Conservation (phyloP, 768 basidiomycete species). For the Cyclocybe aegerita region DNA sequence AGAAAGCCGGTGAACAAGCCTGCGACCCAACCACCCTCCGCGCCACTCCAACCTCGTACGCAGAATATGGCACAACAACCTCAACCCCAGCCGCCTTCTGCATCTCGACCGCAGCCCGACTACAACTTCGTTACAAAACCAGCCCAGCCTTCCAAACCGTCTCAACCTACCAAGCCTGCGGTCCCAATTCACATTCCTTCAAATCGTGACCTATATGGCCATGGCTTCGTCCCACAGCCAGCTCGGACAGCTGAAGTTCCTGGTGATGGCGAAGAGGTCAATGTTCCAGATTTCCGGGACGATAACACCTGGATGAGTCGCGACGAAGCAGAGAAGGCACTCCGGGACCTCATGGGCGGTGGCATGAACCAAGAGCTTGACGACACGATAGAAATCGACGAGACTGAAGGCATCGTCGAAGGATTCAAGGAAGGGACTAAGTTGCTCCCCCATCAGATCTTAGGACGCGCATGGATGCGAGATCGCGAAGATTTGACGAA, state of each 20-base stretch:
- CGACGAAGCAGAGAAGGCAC: constrained; percentile 71
- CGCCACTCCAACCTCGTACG: no score
- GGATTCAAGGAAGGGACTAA: constrained; percentile 72
- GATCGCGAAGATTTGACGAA: constrained; percentile 67
- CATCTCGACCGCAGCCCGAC: constrained; percentile 4
- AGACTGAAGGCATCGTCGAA: constrained; percentile 67
- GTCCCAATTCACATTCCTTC: constrained; percentile 13
- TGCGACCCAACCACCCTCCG: no score
- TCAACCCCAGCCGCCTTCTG: constrained; percentile 1
- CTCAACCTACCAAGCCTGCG: constrained; percentile 33
- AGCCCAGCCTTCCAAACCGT: constrained; percentile 31
- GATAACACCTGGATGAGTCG: constrained; percentile 34
- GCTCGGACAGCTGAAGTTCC: constrained; percentile 1
- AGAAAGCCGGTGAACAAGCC: neutral
- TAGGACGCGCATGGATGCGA: constrained; percentile 86
- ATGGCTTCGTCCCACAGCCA: neutral
- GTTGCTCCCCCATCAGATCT: constrained; percentile 85
- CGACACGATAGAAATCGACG: constrained; percentile 53
- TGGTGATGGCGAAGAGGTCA: constrained; percentile 27
- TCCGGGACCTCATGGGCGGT: constrained; percentile 75
- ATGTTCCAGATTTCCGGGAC: constrained; percentile 17
- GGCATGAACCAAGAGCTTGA: constrained; percentile 54
- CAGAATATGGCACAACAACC: constrained; percentile 3
- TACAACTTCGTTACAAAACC: neutral
- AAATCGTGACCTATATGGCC: constrained; percentile 6